Evolutionary conservation across 1,284 basidiomycete genomes (phyloP).

Genomic region (Leccinum subfulvum): DNA sequence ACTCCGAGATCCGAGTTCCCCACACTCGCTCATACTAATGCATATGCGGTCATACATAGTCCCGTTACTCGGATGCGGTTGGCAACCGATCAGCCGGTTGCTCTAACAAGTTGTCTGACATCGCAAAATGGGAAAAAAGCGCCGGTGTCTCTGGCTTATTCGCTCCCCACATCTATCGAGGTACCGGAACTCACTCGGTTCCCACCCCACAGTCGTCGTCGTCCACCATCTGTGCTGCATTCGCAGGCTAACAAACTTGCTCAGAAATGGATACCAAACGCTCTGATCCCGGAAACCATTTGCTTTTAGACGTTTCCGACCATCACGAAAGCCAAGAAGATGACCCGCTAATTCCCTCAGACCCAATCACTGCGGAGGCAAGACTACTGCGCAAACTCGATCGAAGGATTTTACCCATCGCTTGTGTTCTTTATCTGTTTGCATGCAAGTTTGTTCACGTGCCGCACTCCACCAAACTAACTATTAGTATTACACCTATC

Average conservation of each 20-base stretch:
- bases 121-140: neutral
- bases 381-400: conserved; percentile 66
- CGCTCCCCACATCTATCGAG: neutral
- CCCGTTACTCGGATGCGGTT: neutral
- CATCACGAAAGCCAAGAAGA: conserved; percentile 15
- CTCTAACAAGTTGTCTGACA: neutral
- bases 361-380: conserved; percentile 45
- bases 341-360: conserved; percentile 25
- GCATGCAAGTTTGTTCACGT: conserved; percentile 52
- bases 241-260: neutral
- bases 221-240: neutral
- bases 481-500: neutral
- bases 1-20: too few species aligned
- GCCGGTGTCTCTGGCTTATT: conserved; percentile 1
- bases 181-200: conserved; percentile 1
- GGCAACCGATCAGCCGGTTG: neutral
- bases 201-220: neutral
- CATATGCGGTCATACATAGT: neutral
- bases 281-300: conserved; percentile 8
- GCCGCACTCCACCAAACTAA: neutral
- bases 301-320: conserved; percentile 6
- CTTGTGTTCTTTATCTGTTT: conserved; percentile 71
- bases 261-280: conserved; percentile 21
- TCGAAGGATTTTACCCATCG: conserved; percentile 63
- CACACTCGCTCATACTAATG: too few species aligned